Base-by-base conservation (phyloP, 257 asterid species). In the Solanum tarapatanum region DNA sequence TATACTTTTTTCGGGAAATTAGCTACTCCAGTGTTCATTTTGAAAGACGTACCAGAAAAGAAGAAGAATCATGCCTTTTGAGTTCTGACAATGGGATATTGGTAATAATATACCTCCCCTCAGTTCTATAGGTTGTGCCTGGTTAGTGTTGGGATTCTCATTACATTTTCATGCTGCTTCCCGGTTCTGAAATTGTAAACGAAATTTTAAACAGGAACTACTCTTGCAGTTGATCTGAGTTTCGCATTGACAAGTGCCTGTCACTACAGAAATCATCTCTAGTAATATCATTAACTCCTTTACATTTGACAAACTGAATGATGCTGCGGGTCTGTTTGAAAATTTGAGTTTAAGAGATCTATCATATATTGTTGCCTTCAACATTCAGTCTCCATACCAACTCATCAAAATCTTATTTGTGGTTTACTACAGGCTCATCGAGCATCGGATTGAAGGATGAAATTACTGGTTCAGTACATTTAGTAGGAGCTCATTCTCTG, bases 391-490 rank as follows among this genome's bases (percentile, higher is more conserved):
- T 32, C 32, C 17, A 30, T 72, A 10, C 39, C 32, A 48, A 86
- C 60, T 72, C 83, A 82, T 23, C 55, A 7, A 30, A 36, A 26
- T 77, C 10, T 32, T 7, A 83, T 64, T 30, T 74, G 62, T 86
- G 84, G 69, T 87, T 88, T 82, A 14, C 70, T 69, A 23, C 94
- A 97, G 99, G 99, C 91, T 97, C 99, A 4, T 96, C 99, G 21
- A 95, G 95, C 89, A 97, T 97, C 82, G 92, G 92, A 69, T 87
- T 95, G 95, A 97, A 97, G 97, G 99, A 97, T 86, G 99, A 97
- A 87, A 90, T 97, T 76, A 97, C 99, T 0, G 99, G 99, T 66
- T 97, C 98, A n/a, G 99, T 97, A 62, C 99, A 95, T 92, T 93
- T 97, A n/a, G 99, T 97, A 12, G 99, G 99, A 75, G 97, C 99